Base-by-base conservation (phyloP, 495 filamentous ascomycete species). In the Cenococcum geophilum region DNA sequence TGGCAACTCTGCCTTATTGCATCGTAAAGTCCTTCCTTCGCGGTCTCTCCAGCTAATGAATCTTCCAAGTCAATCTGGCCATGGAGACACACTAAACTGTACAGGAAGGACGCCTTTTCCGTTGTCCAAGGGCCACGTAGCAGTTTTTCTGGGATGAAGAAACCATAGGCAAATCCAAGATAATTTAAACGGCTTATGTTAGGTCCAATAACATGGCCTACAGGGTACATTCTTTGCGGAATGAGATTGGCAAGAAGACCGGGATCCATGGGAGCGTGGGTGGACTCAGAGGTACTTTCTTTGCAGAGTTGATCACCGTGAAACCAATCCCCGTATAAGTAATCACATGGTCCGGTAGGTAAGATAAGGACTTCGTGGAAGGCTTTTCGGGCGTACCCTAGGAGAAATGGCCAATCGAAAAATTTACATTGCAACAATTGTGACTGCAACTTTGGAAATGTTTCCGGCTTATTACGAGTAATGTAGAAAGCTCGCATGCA, bases 61-160 rank as follows among this genome's bases (percentile, higher is more conserved):
- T 53, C 56, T 25, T 61, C 35, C 66, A 58, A 65, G 27, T 68
- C 66, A 9, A 68, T 62, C 50, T 64, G 55, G n/a, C 66, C 62
- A 23, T 36, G 37, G 1, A 68, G 40, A 16, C 58, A 61, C 11
- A 68, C 66, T 25, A 68, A 53, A 9, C 62, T 61, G 27, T 68
- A 68, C n/a, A 68, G 56, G 9, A 68, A 49, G 4, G 21, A 37
- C 34, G 56, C 56, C 37, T 68, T 68, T 21, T 59, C 59, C n/a
- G 16, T 42, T 2, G 55, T 65, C 58, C 58, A 64, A 6, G 58
- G 59, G 1, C 62, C 62, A 50, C 58, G 62, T 10, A 68, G 59
- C 9, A 68, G 50, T 50, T 62, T 64, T 50, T 68, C 66, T 10
- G 66, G 66, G n/a, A 68, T 59, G n/a, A 10, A 58, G n/a, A 68